These are phyloP conservation scores for Paramyrothecium sp. DNA, from an alignment of 2,329 filamentous ascomycete species.

Conservation along the genomic window DNA sequence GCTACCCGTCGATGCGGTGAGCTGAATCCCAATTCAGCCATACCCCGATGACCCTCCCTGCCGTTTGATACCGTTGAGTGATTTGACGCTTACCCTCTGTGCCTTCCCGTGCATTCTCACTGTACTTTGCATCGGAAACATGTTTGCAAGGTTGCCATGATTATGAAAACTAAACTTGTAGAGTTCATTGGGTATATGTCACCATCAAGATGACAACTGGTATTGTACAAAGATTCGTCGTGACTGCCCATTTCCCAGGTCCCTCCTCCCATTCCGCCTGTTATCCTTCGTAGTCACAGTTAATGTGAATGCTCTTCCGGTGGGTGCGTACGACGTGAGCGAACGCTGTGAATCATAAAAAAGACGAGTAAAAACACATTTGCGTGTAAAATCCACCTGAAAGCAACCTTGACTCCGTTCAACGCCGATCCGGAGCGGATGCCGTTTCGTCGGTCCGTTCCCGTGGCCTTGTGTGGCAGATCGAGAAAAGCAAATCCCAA, in stretches of 20 bases:
- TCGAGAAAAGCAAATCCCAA: slow-evolving; percentile 8
- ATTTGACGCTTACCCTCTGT: too few species aligned
- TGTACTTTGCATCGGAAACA: too few species aligned
- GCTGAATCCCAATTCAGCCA: too few species aligned
- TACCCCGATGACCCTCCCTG: too few species aligned
- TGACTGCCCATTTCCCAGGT: neutral
- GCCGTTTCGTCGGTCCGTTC: slow-evolving; percentile 21
- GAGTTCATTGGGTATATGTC: slow-evolving; percentile 1
- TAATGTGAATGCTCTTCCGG: neutral
- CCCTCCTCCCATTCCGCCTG: neutral
- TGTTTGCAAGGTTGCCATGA: neutral
- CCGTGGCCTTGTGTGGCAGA: slow-evolving; percentile 11
- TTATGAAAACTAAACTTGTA: neutral
- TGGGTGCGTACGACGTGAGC: slow-evolving; percentile 5
- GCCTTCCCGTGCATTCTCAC: too few species aligned
- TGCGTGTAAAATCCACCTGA: slow-evolving; percentile 2
- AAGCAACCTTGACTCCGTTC: neutral
- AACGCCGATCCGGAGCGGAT: slow-evolving; percentile 14
- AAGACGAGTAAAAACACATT: slow-evolving; percentile 17
- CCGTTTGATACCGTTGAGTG: too few species aligned
- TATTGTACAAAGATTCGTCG: slow-evolving; percentile 1
- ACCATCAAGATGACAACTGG: neutral
- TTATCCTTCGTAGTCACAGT: neutral
- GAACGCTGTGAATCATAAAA: slow-evolving; percentile 19
- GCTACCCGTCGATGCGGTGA: too few species aligned